phyloP scores from a whole-genome alignment of 2,329 filamentous ascomycete genomes.

The Alternaria tenuissima region DNA sequence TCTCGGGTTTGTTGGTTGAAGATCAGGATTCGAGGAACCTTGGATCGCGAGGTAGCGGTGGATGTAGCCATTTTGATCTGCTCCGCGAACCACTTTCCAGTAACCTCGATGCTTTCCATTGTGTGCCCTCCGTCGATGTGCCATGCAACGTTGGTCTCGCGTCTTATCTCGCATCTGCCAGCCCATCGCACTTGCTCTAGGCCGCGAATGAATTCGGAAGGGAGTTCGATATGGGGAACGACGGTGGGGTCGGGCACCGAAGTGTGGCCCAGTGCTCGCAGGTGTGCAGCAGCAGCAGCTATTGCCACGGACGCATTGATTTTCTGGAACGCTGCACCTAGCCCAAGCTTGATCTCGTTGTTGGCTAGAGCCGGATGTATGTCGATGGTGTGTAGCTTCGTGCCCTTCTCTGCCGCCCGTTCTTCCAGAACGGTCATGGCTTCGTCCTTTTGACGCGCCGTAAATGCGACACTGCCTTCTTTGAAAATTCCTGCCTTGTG shows the following conservation, averaged over 20 bases:
- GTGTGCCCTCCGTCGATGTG: constrained; percentile 90
- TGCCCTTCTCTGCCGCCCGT: constrained; percentile 61
- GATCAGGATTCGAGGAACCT: constrained; percentile 68
- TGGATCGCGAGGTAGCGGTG: constrained; percentile 27
- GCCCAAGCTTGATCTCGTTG: constrained; percentile 61
- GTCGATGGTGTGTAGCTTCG: constrained; percentile 57
- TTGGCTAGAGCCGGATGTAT: constrained; percentile 58
- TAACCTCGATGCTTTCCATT: constrained; percentile 78
- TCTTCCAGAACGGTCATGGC: constrained; percentile 66
- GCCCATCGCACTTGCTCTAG: constrained; percentile 73
- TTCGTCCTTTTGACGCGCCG: constrained; percentile 63
- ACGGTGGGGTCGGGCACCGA: constrained; percentile 49
- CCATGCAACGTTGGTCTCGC: constrained; percentile 68
- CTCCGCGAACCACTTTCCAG: constrained; percentile 77
- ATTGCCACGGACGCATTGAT: constrained; percentile 69
- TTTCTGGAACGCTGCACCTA: constrained; percentile 70
- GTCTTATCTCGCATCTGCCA: constrained; percentile 78
- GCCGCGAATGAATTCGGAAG: constrained; percentile 69
- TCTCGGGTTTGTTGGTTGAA: constrained; percentile 95
- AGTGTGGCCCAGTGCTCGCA: constrained; percentile 56
- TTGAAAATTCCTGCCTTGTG: constrained; percentile 93
- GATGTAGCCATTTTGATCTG: constrained; percentile 48
- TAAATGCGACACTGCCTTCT: constrained; percentile 67
- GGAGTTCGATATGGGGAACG: constrained; percentile 56
- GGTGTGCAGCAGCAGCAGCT: constrained; percentile 66